Percentiles rank a stretch among this genome's conserved stretches.
Conservation (phyloP, 495 filamentous ascomycete genomes). For the Tuber umbilicatum region DNA sequence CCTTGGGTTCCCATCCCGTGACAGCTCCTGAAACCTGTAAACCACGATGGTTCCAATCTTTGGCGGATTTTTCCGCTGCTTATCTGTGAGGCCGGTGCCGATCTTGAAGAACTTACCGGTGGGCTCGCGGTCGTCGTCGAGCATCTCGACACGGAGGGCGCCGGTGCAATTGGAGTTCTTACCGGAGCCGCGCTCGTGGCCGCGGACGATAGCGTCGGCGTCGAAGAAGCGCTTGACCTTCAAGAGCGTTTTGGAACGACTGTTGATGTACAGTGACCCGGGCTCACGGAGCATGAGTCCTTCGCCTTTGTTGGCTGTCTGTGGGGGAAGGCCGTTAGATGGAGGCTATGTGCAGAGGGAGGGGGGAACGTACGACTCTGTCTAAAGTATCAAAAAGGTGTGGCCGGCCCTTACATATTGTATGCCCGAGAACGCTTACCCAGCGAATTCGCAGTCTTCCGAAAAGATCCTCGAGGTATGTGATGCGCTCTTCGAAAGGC, state of each 20-base stretch:
- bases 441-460: conserved; percentile 28
- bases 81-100: conserved; percentile 39
- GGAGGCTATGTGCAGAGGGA: not conserved
- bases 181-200: conserved; percentile 34
- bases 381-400: conserved; percentile 37
- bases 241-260: conserved; percentile 33
- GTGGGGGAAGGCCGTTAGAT: not conserved
- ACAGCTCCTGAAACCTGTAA: conserved; percentile 41
- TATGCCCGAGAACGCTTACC: conserved; percentile 36
- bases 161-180: conserved; percentile 37
- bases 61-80: conserved; percentile 34
- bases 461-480: conserved; percentile 27
- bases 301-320: conserved; percentile 28
- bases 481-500: conserved; percentile 37
- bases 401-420: conserved; percentile 19
- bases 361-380: conserved; percentile 11
- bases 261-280: conserved; percentile 32
- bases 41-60: conserved; percentile 37
- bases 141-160: conserved; percentile 39
- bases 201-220: conserved; percentile 40
- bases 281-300: conserved; percentile 41
- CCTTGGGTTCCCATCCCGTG: conserved; percentile 35
- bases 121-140: conserved; percentile 33
- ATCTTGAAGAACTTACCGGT: conserved; percentile 41
- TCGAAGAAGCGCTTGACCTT: conserved; percentile 42